Base-by-base conservation (phyloP, 768 basidiomycete species). In the Paxillus ammoniavirescens region DNA sequence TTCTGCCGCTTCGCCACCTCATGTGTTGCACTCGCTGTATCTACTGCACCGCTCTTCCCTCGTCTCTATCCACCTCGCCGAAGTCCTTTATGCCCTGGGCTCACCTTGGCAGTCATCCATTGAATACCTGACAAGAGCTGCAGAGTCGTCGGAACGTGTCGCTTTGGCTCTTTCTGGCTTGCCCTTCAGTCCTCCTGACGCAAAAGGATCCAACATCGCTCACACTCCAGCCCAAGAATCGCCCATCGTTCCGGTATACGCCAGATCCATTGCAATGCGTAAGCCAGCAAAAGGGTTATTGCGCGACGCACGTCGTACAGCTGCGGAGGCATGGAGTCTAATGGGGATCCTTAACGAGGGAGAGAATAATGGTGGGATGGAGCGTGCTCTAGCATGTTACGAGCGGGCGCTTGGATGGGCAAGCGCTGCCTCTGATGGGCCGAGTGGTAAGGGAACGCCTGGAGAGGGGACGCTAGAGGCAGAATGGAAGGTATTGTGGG, bases 301-400 rank as follows among this genome's bases (percentile, higher is more conserved):
- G 49, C 82, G 84, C 28, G 87, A 91, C 63, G 79, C 89, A 15
- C 79, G 85, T 14, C 75, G 86, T 42, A 82, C 86, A 26, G 83
- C 87, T 14, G 84, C 85, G 0, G 85, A 89, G 67, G 82, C 87
- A 5, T 91, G 87, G 87, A 86, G 82, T 62, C 71, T 91, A 55
- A 74, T 84, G 66, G 89, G 89, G 12, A 71, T 89, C 38, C 70
- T 91, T 8, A 74, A 76, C n/a, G 86, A 89, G 61, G 53, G 60
- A 56, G 67, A 43, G 51, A 53, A 43, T 50, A 53, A n/a, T 64
- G 67, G 52, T 47, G 69, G 73, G 7, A 58, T 68, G 56, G 58
- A 71, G 44, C 60, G 55, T 33, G 85, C 86, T 8, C 63, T 87
- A 7, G 73, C 77, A 42, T 89, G 83, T 65, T 91, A 86, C 61